Percentiles rank a stretch among this genome's conserved stretches.
These are phyloP conservation scores for Suillus alpinus DNA, from an alignment of 768 basidiomycete species.

Conservation along the genomic window DNA sequence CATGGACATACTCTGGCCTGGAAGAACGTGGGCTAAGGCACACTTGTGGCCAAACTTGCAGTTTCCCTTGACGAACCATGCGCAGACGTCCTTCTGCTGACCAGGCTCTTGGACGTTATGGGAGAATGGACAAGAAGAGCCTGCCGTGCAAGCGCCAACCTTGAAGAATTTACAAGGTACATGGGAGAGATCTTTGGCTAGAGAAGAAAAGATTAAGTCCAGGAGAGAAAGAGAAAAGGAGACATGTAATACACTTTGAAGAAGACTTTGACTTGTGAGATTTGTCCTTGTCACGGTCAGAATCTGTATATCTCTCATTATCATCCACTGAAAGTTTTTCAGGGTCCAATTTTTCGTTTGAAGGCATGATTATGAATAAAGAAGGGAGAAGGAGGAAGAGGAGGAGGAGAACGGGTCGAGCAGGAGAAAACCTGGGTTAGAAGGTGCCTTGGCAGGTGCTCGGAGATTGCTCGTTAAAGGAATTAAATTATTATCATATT, in stretches of 20 bases:
- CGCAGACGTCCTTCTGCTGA: slow-evolving; percentile 75
- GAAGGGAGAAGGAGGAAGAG: neutral
- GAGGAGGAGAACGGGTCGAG: neutral
- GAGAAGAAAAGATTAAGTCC: neutral
- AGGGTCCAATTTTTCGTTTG: slow-evolving; percentile 20
- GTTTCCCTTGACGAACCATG: slow-evolving; percentile 94
- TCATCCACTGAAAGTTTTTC: slow-evolving; percentile 15
- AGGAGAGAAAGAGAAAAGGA: slow-evolving; percentile 8
- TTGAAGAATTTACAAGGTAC: slow-evolving; percentile 98
- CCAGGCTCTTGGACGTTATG: slow-evolving; percentile 74
- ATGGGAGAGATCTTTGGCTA: slow-evolving; percentile 88
- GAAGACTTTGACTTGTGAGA: slow-evolving; percentile 24
- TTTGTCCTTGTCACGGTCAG: slow-evolving; percentile 12
- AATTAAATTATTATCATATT: slow-evolving; percentile 3
- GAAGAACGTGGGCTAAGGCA: slow-evolving; percentile 90
- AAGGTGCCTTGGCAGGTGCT: slow-evolving; percentile 1
- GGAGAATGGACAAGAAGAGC: slow-evolving; percentile 93
- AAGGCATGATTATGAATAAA: slow-evolving; percentile 15
- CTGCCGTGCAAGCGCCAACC: slow-evolving; percentile 91
- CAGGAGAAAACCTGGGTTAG: neutral
- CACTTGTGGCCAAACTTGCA: slow-evolving; percentile 81
- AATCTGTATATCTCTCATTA: slow-evolving; percentile 20
- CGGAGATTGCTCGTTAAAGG: slow-evolving; percentile 3
- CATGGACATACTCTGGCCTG: slow-evolving; percentile 93
- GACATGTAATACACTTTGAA: slow-evolving; percentile 28